Conservation (phyloP, 495 filamentous ascomycete genomes). For the Talaromyces stipitatus region DNA sequence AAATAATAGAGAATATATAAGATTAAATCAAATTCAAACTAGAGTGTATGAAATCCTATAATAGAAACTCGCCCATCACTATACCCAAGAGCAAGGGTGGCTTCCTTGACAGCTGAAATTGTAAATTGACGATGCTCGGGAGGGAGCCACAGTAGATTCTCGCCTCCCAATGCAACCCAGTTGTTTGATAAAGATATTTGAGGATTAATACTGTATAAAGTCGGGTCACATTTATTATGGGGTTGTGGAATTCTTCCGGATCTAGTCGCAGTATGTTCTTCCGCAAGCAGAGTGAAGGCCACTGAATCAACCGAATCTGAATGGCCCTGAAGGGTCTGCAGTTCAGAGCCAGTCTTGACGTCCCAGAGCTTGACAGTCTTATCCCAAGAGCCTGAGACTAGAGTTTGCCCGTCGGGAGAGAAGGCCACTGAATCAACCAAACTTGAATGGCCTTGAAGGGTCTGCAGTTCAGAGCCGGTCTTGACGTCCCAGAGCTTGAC, state of each 20-base stretch:
- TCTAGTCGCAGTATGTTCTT: background rate
- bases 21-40: background rate
- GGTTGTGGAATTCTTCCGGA: background rate
- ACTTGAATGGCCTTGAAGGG: too few species aligned
- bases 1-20: background rate
- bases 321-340: too few species aligned
- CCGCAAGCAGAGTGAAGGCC: slow-evolving; percentile 1
- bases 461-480: too few species aligned
- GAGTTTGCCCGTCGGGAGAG: too few species aligned
- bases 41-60: background rate
- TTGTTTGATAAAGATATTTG: background rate
- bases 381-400: too few species aligned
- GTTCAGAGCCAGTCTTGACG: too few species aligned
- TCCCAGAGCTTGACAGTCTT: too few species aligned
- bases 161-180: background rate
- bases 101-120: background rate
- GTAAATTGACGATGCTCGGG: background rate
- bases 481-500: too few species aligned
- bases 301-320: too few species aligned
- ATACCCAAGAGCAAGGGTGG: slow-evolving; percentile 2
- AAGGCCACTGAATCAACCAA: too few species aligned
- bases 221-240: background rate
- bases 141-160: background rate
- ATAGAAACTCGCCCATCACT: slow-evolving; percentile 1
- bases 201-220: background rate